These are phyloP conservation scores for Begonia peltatifolia DNA, from an alignment of 306 rosid genomes.

Conservation along the genomic window DNA sequence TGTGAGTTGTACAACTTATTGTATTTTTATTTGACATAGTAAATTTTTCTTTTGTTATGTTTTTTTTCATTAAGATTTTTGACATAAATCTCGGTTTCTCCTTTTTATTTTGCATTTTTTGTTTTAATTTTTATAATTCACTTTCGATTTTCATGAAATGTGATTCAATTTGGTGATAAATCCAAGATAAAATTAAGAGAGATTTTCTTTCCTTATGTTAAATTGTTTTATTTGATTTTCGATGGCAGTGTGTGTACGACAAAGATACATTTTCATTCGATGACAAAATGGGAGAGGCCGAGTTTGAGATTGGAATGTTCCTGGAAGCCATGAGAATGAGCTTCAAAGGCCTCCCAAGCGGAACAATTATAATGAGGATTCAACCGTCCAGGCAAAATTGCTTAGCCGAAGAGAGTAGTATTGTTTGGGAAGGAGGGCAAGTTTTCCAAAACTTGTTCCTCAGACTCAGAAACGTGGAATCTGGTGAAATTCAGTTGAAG, in stretches of 20 bases:
- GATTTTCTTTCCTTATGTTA: background rate
- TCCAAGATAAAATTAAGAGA: background rate
- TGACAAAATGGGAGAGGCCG: constrained; percentile 87
- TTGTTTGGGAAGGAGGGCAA: constrained; percentile 36
- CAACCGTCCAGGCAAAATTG: constrained; percentile 50
- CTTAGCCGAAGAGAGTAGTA: constrained; percentile 57
- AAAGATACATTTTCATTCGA: constrained; percentile 52
- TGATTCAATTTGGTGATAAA: background rate
- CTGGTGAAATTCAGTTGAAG: constrained; percentile 62
- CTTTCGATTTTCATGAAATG: no score
- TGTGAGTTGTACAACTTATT: no score
- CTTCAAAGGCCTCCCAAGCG: constrained; percentile 22
- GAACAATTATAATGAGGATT: constrained; percentile 33
- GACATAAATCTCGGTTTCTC: no score
- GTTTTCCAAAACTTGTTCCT: constrained; percentile 49
- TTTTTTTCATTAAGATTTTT: no score
- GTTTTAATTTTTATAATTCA: no score
- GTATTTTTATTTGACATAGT: no score
- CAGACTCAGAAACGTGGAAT: constrained; percentile 64
- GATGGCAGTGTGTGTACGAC: constrained; percentile 58
- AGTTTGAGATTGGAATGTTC: constrained; percentile 37
- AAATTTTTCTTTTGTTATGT: no score
- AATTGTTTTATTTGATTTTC: background rate
- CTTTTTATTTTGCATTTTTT: no score
- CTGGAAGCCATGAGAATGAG: constrained; percentile 32